Evolutionary conservation across 2,329 filamentous ascomycete genomes (phyloP), one percentile per base, ranked within the genome.

Genomic region (Alternaria arborescens): DNA sequence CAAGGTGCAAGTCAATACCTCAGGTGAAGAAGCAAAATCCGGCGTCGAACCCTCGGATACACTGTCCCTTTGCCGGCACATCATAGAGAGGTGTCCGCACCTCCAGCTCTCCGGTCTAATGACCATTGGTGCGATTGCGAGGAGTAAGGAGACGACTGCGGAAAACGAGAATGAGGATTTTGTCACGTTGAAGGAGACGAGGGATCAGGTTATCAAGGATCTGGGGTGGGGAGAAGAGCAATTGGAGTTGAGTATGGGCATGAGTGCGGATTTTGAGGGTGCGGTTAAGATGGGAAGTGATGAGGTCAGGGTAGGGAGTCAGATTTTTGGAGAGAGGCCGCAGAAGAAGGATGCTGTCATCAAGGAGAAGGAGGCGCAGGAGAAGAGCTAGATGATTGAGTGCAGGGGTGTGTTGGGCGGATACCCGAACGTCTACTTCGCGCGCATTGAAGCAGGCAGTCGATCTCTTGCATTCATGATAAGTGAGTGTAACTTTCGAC

Each of bases 101-200:
- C 82, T 99, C 38, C 82, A 86, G 58, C 82, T 99, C 3, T 84
- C 91, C 30, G 95, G 95, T 0, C 80, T 99, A 38, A 99, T 99
- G 95, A 99, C 95, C 2, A 98, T 99, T 73, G 95, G 95, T 1
- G 93, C 94, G 18, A 97, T 98, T 77, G 94, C 93, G 50, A 83
- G 94, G 64, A 95, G 91, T 70, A 86, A 88, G 71, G 92, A 87
- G 16, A 91, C 88, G 2, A 81, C 79, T n/a, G 61, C 86, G 0
- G 93, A 91, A 69, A 90, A 83, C n/a, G 90, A 94, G 80, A 98
- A 98, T 77, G 93, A 96, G 78, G 95, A 99, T 79, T 98, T 98
- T 76, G 78, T 88, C 5, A 77, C 81, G 5, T 78, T 99, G 74
- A 83, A 82, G 52, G 85, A 90, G 72, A 89, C 91, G 75, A 83